Conservation (phyloP, 2,329 filamentous ascomycete species). For the Sporothrix curviconia region DNA sequence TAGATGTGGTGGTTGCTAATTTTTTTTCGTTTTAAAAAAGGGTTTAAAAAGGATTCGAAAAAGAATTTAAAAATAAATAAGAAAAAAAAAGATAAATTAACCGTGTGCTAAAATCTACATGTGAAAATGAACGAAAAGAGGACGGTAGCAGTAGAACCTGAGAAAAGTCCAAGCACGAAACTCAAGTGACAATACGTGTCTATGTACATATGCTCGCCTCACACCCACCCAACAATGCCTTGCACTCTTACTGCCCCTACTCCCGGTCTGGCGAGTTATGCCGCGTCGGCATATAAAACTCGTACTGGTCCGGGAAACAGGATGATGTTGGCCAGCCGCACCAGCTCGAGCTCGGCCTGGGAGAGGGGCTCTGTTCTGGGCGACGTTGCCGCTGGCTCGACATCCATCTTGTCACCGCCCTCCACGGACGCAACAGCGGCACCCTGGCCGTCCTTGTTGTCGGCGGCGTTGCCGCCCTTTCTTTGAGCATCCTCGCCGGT, state of each 20-base stretch:
- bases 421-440: too few species aligned
- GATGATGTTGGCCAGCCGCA: slow-evolving; percentile 50
- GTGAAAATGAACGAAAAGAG: not conserved
- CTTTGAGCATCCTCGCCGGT: too few species aligned
- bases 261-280: slow-evolving; percentile 20
- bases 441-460: not conserved
- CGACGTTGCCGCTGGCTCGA: slow-evolving; percentile 22
- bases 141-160: not conserved
- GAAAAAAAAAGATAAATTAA: not conserved
- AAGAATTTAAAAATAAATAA: not conserved
- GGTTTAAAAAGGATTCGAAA: too few species aligned
- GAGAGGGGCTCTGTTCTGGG: slow-evolving; percentile 14
- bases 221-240: too few species aligned
- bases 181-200: not conserved
- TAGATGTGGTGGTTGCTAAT: not conserved
- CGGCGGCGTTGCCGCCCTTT: slow-evolving; percentile 22
- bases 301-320: slow-evolving; percentile 48
- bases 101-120: not conserved
- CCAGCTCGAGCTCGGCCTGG: slow-evolving; percentile 44
- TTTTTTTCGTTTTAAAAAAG: not conserved
- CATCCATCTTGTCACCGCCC: slow-evolving; percentile 23
- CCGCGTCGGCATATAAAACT: slow-evolving; percentile 40
- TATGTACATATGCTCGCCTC: not conserved
- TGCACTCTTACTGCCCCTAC: not conserved
- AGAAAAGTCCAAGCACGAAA: not conserved